Conservation (phyloP, 768 basidiomycete genomes). For the Rubroboletus pulcherrimus region DNA sequence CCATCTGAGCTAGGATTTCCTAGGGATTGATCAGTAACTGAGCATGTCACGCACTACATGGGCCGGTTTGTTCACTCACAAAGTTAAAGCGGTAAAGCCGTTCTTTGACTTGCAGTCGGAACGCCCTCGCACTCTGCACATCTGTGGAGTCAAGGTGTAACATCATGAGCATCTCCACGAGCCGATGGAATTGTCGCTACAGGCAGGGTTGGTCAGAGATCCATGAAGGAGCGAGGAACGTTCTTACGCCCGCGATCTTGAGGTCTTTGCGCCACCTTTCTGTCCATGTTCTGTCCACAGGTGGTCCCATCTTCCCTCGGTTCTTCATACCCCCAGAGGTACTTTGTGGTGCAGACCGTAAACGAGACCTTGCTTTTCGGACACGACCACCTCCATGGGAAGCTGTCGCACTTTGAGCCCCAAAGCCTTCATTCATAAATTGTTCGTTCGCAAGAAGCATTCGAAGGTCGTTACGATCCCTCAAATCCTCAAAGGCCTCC, state of each 20-base stretch:
- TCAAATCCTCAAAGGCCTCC: constrained; percentile 94
- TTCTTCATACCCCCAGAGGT: constrained; percentile 16
- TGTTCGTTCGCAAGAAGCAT: constrained; percentile 63
- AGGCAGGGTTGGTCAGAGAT: background rate
- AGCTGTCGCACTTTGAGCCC: constrained; percentile 29
- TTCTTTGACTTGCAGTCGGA: constrained; percentile 91
- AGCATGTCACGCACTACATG: background rate
- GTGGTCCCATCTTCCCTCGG: constrained; percentile 71
- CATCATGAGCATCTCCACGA: constrained; percentile 88
- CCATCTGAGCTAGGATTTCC: constrained; percentile 87
- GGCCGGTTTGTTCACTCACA: constrained; percentile 43
- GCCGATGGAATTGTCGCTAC: constrained; percentile 90
- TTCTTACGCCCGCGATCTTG: constrained; percentile 82
- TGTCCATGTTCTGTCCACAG: constrained; percentile 70
- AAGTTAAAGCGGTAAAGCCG: constrained; percentile 94
- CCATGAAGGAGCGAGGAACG: background rate
- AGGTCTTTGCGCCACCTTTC: constrained; percentile 78
- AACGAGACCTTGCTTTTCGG: constrained; percentile 38
- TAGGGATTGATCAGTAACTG: constrained; percentile 27
- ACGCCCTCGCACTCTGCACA: constrained; percentile 52
- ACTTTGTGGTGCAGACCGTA: constrained; percentile 26
- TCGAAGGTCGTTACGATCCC: constrained; percentile 86
- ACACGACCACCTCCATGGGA: constrained; percentile 49
- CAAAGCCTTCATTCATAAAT: constrained; percentile 74
- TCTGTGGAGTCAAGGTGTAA: constrained; percentile 64